A percentile compares a stretch with the other conserved stretches of the same genome.
These are phyloP conservation scores for Saccharomycopsis sp. DNA, from an alignment of 805 yeast genomes.

Conservation along the genomic window DNA sequence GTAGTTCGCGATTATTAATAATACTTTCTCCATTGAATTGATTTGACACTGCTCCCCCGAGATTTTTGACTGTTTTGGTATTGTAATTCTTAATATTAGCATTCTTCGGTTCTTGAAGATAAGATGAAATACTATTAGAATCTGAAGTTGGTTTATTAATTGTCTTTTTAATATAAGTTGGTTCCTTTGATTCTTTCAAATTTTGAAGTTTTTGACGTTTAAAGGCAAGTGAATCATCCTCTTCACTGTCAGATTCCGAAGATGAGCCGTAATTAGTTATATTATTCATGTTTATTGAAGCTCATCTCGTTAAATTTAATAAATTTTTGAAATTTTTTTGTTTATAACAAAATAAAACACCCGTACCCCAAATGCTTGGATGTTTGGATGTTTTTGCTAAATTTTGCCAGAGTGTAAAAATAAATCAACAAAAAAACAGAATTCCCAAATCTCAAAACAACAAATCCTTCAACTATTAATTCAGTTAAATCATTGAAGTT, in stretches of 20 bases:
- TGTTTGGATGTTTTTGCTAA: too few relatives aligned
- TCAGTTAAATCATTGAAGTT: too few relatives aligned
- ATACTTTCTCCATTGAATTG: slow-evolving; percentile 21
- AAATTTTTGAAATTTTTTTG: too few relatives aligned
- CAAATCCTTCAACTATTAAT: too few relatives aligned
- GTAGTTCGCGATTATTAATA: slow-evolving; percentile 9
- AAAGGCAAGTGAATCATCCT: slow-evolving; percentile 1
- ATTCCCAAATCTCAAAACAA: too few relatives aligned
- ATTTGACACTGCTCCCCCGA: slow-evolving; percentile 21
- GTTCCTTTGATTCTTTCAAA: not conserved
- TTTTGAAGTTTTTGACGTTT: slow-evolving; percentile 1
- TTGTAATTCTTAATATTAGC: not conserved
- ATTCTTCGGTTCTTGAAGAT: slow-evolving; percentile 2
- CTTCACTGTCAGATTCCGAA: not conserved
- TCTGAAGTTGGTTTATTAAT: too few relatives aligned
- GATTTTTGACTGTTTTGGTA: slow-evolving; percentile 1
- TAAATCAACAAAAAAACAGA: too few relatives aligned
- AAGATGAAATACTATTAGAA: not conserved
- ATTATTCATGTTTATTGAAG: not conserved
- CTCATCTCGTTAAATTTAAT: too few relatives aligned
- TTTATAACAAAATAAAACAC: too few relatives aligned
- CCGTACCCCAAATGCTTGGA: too few relatives aligned
- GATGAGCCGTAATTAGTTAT: not conserved
- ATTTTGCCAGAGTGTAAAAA: too few relatives aligned
- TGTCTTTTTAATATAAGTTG: not conserved